A percentile compares a stretch with the other conserved stretches of the same genome.
Evolutionary conservation across 805 yeast species (phyloP).

Genomic region (Nakazawaea peltata): DNA sequence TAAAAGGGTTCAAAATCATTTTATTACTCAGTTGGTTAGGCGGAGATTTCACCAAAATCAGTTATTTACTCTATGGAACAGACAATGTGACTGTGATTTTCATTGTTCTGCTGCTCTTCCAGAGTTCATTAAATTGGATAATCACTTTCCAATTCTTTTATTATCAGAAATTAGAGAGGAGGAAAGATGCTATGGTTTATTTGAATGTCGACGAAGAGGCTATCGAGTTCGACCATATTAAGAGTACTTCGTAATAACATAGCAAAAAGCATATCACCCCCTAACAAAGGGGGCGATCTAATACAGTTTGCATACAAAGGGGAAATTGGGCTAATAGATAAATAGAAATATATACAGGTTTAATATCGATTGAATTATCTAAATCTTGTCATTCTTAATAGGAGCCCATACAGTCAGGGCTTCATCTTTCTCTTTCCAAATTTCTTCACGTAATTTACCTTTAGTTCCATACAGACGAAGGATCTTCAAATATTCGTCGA

Average conservation of each 20-base stretch:
- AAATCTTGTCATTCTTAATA: conserved; percentile 4
- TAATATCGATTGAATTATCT: no score
- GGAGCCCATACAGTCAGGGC: conserved; percentile 7
- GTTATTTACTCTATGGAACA: conserved; percentile 71
- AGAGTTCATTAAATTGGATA: conserved; percentile 64
- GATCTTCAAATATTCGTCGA: conserved; percentile 11
- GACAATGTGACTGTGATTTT: conserved; percentile 57
- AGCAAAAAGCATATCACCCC: no score
- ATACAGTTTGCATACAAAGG: no score
- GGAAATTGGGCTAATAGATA: no score
- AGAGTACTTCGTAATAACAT: no score
- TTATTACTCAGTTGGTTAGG: conserved; percentile 79
- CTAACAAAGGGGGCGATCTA: no score
- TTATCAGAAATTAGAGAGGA: conserved; percentile 32
- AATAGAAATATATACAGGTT: background rate
- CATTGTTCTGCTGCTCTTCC: conserved; percentile 66
- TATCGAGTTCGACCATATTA: background rate
- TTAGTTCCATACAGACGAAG: conserved; percentile 27
- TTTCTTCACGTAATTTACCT: conserved; percentile 15
- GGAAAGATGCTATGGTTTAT: conserved; percentile 9
- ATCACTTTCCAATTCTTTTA: conserved; percentile 69
- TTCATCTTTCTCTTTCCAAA: conserved; percentile 7
- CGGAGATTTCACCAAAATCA: conserved; percentile 76
- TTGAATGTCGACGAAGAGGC: conserved; percentile 8
- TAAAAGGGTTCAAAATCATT: conserved; percentile 73